Evolutionary conservation across 768 basidiomycete genomes (phyloP).

Genomic region (Vishniacozyma victoriae): DNA sequence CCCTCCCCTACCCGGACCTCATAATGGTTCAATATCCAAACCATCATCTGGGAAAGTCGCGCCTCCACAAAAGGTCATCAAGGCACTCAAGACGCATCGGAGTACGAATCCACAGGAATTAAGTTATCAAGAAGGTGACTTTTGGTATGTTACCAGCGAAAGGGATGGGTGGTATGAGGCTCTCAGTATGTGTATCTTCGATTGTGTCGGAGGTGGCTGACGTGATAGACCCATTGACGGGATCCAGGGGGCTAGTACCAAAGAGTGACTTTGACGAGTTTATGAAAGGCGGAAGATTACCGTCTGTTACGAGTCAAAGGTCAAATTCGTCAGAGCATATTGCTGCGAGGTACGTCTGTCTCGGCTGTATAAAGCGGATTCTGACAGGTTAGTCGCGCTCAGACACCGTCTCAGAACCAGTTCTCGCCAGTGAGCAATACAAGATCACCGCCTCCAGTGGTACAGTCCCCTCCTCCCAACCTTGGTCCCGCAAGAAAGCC

Average conservation of each 20-base stretch:
- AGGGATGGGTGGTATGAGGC: slow-evolving; percentile 80
- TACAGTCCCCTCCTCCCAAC: no score
- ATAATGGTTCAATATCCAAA: no score
- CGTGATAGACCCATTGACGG: slow-evolving; percentile 66
- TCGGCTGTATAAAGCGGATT: slow-evolving; percentile 1
- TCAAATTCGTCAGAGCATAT: slow-evolving; percentile 1
- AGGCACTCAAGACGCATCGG: slow-evolving; percentile 63
- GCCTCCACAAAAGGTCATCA: slow-evolving; percentile 92
- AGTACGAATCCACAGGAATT: slow-evolving; percentile 76
- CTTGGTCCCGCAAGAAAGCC: no score
- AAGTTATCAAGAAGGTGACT: slow-evolving; percentile 87
- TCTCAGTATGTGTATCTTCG: slow-evolving; percentile 53
- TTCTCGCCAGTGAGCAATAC: slow-evolving; percentile 17
- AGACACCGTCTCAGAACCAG: slow-evolving; percentile 24
- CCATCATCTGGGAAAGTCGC: slow-evolving; percentile 64
- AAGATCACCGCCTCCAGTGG: slow-evolving; percentile 23
- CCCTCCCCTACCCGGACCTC: slow-evolving; percentile 60
- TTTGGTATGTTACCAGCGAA: slow-evolving; percentile 90
- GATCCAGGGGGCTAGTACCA: slow-evolving; percentile 85
- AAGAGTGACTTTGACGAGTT: slow-evolving; percentile 85
- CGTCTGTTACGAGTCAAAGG: no score
- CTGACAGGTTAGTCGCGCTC: slow-evolving; percentile 15
- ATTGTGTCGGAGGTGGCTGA: not conserved
- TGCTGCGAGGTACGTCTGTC: no score
- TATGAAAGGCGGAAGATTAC: slow-evolving; percentile 53